Evolutionary conservation across 2,329 filamentous ascomycete species (phyloP).

Genomic region (Neospermospora avenae): DNA sequence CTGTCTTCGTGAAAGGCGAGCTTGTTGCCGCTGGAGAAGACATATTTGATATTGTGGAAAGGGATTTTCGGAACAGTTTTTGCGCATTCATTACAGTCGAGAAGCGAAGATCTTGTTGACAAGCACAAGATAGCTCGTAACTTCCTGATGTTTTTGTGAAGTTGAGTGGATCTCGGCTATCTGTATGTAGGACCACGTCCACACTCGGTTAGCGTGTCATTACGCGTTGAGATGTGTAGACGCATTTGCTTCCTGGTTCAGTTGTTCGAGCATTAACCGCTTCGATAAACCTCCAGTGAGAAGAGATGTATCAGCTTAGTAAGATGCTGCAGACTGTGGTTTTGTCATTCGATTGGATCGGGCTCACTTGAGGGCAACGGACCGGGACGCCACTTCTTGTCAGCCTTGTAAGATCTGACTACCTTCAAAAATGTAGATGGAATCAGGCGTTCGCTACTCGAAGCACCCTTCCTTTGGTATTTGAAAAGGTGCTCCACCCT

Average conservation of each 20-base stretch:
- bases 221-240: no score
- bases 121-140: no score
- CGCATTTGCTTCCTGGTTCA: no score
- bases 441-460: not conserved
- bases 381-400: not conserved
- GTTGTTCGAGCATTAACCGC: no score
- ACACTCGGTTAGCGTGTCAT: no score
- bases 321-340: not conserved
- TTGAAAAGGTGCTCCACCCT: not conserved
- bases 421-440: not conserved
- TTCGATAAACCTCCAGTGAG: no score
- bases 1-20: conserved; percentile 55
- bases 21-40: conserved; percentile 18
- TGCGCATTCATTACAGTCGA: conserved; percentile 23
- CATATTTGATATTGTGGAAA: conserved; percentile 24
- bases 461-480: no score
- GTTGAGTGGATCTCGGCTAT: not conserved
- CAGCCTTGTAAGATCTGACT: not conserved
- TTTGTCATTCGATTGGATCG: not conserved
- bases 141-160: not conserved
- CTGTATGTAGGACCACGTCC: no score
- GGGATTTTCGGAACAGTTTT: conserved; percentile 15
- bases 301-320: no score
- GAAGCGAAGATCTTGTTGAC: not conserved
- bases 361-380: not conserved